Conservation (phyloP, 305 asterid genomes). For the Vinca major region DNA sequence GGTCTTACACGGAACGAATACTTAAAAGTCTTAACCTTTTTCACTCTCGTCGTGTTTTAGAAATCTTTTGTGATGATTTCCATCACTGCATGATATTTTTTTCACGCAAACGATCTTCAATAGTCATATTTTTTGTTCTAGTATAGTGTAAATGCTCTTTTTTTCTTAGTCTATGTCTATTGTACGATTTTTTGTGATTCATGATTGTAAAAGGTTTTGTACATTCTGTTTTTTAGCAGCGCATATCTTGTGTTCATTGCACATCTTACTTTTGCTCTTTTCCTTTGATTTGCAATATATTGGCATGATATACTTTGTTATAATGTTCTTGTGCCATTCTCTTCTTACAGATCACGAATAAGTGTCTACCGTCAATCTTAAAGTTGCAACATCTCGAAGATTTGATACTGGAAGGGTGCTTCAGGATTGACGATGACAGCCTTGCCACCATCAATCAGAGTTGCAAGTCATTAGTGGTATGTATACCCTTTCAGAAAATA, state of each 20-base stretch:
- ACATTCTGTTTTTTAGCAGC: neutral
- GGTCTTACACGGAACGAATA: slow-evolving; percentile 3
- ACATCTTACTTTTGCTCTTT: neutral
- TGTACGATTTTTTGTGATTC: neutral
- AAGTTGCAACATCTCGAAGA: slow-evolving; percentile 66
- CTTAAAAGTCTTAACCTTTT: neutral
- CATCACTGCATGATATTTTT: neutral
- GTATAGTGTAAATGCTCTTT: neutral
- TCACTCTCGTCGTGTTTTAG: too few relatives aligned
- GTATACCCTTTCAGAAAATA: slow-evolving; percentile 21
- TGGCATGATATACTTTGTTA: neutral
- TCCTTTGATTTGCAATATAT: neutral
- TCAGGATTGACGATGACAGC: slow-evolving; percentile 65
- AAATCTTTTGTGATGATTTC: neutral
- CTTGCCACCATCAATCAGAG: slow-evolving; percentile 55
- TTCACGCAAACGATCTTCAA: neutral
- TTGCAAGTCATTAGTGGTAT: slow-evolving; percentile 75
- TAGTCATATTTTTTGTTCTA: neutral
- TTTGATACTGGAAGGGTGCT: slow-evolving; percentile 78
- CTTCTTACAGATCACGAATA: slow-evolving; percentile 52
- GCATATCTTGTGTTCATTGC: neutral
- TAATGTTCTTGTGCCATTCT: slow-evolving; percentile 8
- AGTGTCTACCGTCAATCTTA: slow-evolving; percentile 52
- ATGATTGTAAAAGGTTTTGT: neutral
- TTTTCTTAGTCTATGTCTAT: neutral